phyloP scores from a whole-genome alignment of 2,329 filamentous ascomycete genomes.

The Colletotrichum sojae region DNA sequence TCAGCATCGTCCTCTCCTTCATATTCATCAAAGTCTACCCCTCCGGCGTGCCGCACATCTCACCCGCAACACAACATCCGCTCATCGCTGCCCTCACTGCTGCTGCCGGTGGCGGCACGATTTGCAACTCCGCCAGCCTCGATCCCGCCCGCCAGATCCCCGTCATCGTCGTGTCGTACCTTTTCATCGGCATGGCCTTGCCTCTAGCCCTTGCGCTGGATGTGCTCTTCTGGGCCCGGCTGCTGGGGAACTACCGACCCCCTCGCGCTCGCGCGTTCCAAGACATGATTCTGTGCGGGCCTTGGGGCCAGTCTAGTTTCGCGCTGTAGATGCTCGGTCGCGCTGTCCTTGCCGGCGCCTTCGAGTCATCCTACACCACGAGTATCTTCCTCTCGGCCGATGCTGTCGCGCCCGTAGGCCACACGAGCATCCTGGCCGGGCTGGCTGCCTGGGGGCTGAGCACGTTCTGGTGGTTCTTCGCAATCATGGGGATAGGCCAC shows the following conservation, averaged over 20 bases:
- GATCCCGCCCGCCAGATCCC: conserved; percentile 51
- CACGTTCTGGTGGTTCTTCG: conserved; percentile 59
- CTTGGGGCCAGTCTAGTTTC: conserved; percentile 55
- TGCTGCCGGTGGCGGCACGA: conserved; percentile 53
- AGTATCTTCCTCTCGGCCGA: conserved; percentile 49
- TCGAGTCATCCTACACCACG: conserved; percentile 51
- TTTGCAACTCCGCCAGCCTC: conserved; percentile 50
- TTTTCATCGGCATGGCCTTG: conserved; percentile 53
- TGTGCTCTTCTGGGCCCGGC: conserved; percentile 50
- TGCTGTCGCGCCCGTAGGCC: conserved; percentile 50
- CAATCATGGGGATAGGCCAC: conserved; percentile 49
- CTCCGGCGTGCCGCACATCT: conserved; percentile 49
- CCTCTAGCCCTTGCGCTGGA: conserved; percentile 50
- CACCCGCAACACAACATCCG: conserved; percentile 54
- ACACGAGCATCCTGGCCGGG: conserved; percentile 53
- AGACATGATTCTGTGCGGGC: conserved; percentile 57
- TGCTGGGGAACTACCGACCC: conserved; percentile 46
- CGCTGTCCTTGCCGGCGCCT: conserved; percentile 47
- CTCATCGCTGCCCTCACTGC: conserved; percentile 55
- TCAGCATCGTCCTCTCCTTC: conserved; percentile 52
- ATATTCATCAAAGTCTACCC: conserved; percentile 54
- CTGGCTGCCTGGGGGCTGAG: conserved; percentile 56
- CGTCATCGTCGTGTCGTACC: conserved; percentile 56
- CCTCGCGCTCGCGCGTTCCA: conserved; percentile 46
- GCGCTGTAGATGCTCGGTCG: conserved; percentile 55